Evolutionary conservation across 177 flowering plant species (phyloP).

Genomic region (Tripterygium wilfordii): DNA sequence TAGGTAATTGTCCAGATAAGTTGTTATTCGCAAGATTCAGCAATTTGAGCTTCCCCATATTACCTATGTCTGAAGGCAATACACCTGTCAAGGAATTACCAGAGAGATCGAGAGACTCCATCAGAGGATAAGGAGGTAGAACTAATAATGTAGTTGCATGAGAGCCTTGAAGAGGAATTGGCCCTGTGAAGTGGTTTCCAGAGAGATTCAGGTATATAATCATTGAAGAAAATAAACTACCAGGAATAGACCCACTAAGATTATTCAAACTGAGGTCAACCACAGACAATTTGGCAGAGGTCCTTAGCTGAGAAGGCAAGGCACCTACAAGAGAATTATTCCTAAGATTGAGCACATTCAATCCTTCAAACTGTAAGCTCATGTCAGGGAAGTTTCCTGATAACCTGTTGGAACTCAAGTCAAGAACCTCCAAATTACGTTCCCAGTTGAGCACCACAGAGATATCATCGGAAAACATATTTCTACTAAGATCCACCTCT

Average conservation of each 20-base stretch:
- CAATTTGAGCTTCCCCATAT: conserved; percentile 47
- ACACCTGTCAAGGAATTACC: conserved; percentile 52
- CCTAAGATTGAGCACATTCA: conserved; percentile 44
- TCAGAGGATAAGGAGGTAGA: conserved; percentile 37
- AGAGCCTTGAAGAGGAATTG: conserved; percentile 62
- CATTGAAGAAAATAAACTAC: conserved; percentile 49
- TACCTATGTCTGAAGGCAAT: conserved; percentile 66
- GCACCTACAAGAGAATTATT: conserved; percentile 64
- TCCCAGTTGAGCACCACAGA: conserved; percentile 61
- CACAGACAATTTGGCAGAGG: conserved; percentile 28
- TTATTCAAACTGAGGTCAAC: conserved; percentile 76
- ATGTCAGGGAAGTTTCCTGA: conserved; percentile 70
- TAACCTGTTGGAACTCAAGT: conserved; percentile 76
- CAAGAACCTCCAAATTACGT: conserved; percentile 47
- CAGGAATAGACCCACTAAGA: conserved; percentile 63
- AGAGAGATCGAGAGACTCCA: conserved; percentile 92
- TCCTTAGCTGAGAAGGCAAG: conserved; percentile 46
- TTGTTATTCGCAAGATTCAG: conserved; percentile 66
- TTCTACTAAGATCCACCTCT: conserved; percentile 67
- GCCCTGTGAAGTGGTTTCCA: conserved; percentile 56
- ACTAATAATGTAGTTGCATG: conserved; percentile 46
- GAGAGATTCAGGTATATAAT: conserved; percentile 70
- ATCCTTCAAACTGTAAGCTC: conserved; percentile 38
- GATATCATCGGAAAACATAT: conserved; percentile 57
- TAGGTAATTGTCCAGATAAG: conserved; percentile 70